Evolutionary conservation across 2,329 filamentous ascomycete genomes (phyloP).

Genomic region (Microascus cirrosus): DNA sequence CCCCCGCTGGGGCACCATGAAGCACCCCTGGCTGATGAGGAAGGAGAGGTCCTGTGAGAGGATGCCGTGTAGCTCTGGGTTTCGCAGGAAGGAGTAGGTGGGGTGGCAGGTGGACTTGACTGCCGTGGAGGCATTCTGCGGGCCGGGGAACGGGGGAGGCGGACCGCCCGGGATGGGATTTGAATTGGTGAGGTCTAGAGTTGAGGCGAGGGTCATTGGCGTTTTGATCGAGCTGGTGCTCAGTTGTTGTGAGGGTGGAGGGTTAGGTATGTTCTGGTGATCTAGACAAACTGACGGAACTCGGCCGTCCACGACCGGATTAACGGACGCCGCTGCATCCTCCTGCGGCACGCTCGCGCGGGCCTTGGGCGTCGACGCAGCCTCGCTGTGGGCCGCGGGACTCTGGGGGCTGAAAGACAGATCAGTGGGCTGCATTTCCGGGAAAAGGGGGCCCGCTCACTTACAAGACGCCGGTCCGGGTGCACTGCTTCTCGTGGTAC

Average conservation of each 20-base stretch:
- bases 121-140: neutral
- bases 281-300: neutral
- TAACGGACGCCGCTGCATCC: neutral
- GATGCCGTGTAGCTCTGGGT: conserved; percentile 10
- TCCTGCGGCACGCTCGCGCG: neutral
- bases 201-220: neutral
- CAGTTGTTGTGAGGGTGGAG: neutral
- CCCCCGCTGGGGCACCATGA: conserved; percentile 11
- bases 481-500: neutral
- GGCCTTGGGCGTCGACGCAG: neutral
- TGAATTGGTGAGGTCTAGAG: neutral
- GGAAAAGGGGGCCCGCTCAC: neutral
- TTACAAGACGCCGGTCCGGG: neutral
- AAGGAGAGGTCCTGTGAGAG: conserved; percentile 13
- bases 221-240: neutral
- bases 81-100: conserved; percentile 10
- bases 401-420: neutral
- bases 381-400: neutral
- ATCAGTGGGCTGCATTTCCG: neutral
- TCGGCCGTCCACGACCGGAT: neutral
- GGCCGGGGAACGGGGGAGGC: neutral
- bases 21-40: conserved; percentile 14
- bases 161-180: neutral
- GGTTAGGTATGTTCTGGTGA: neutral
- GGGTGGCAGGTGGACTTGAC: neutral